Evolutionary conservation across 2,329 filamentous ascomycete species (phyloP), one percentile per base, ranked within the genome.

Genomic region (Fusarium torreyae): DNA sequence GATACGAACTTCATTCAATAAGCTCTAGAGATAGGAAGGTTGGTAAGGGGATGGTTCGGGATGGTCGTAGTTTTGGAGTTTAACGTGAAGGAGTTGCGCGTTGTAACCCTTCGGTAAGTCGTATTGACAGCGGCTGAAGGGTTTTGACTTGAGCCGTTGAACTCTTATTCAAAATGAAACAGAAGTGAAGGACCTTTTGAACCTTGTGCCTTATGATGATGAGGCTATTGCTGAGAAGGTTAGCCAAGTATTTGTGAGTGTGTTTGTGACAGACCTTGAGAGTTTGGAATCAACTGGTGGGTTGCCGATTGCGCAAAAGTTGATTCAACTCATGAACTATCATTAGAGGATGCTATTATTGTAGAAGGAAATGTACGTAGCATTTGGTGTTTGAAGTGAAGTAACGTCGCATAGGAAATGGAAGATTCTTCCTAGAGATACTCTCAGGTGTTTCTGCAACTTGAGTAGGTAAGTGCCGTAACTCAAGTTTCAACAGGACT

Each of bases 121-220:
- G 20, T 11, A 53, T 24, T 24, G 39, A 39, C 22, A 48, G 57
- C 28, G 42, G 57, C 52, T 43, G 50, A 33, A 44, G 26, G 26
- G 18, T 10, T 60, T 60, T 15, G 43, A 31, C 26, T 11, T 48
- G 43, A 60, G 57, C 42, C 36, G 45, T 36, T 49, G 28, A 60
- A 60, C 51, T 60, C 26, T 60, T 31, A 26, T 17, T 26, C 22
- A 6, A 48, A 28, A 18, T 40, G 57, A 49, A 59, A 57, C 56
- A 14, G 33, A 22, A n/a, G 20, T 44, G n/a, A 14, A 11, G 13
- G 31, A 40, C 15, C 50, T 34, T 33, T 44, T 46, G 31, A 11
- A 44, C 36, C n/a, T 39, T 18, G 17, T 20, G 26, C 33, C 31
- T 34, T 10, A n/a, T 33, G 17, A 13, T 24, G 20, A 13, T 22